Conservation (phyloP, 805 yeast genomes). For the Isabelozyma rhagii region DNA sequence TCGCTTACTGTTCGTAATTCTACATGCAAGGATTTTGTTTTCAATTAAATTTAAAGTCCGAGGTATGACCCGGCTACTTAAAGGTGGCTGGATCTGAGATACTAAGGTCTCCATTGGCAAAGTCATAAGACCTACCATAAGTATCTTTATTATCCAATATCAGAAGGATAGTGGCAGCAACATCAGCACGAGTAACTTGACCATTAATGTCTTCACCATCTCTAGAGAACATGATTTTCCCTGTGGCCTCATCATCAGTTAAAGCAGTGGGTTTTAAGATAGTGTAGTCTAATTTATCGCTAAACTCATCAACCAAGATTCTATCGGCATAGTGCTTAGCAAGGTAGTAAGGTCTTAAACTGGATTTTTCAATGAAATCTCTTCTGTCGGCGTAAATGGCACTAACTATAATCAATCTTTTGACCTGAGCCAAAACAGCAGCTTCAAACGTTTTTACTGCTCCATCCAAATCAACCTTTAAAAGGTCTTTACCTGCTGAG, state of each 20-base stretch:
- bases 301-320: constrained; percentile 32
- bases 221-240: constrained; percentile 37
- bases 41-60: not conserved
- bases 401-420: constrained; percentile 52
- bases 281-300: constrained; percentile 47
- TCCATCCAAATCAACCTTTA: constrained; percentile 60
- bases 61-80: not conserved
- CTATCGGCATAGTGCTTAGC: constrained; percentile 63
- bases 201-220: constrained; percentile 17
- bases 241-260: constrained; percentile 38
- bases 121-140: constrained; percentile 39
- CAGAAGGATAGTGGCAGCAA: constrained; percentile 45
- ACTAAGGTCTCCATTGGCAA: constrained; percentile 39
- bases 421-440: constrained; percentile 38
- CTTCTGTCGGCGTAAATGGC: constrained; percentile 55
- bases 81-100: constrained; percentile 8
- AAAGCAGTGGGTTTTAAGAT: constrained; percentile 54
- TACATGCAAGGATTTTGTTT: no score
- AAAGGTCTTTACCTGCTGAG: constrained; percentile 53
- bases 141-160: constrained; percentile 35
- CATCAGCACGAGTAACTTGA: constrained; percentile 49
- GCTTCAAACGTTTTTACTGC: constrained; percentile 59
- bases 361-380: constrained; percentile 36
- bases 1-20: no score
- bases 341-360: constrained; percentile 47